Base-by-base conservation (phyloP, 2,329 filamentous ascomycete genomes). In the Phoma sp. region DNA sequence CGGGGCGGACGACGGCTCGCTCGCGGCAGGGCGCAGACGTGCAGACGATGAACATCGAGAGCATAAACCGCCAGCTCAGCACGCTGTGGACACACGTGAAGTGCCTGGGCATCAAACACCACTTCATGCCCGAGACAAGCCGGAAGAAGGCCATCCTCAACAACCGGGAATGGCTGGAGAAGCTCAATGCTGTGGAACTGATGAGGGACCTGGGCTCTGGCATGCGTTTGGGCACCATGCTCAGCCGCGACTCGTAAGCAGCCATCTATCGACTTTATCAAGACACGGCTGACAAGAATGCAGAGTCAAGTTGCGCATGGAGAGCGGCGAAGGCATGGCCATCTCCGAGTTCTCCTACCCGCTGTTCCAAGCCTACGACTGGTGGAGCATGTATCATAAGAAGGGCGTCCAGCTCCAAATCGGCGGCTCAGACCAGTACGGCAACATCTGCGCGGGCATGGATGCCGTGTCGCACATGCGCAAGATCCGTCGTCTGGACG, bases 321-420 rank as follows among this genome's bases (percentile, higher is more conserved):
- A 84, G n/a, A 87, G 87, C 47, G 91, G 91, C 33, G 90, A 95
- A 60, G 96, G 95, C 65, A 93, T 99, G 89, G 96, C 93, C 0
- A 89, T 96, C 66, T 88, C 91, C 32, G 95, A 99, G 72, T 96
- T 99, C 74, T 84, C 87, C 37, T 99, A 99, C 69, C 95, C 96
- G 1, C 78, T 99, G 13, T 85, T 98, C 66, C 95, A 99, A 73
- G 92, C 89, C 22, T 98, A 93, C 89, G 95, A 99, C 73, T 99
- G 93, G 85, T 98, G 91, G 90, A 83, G 90, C 64, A 83, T 98
- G 78, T 96, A 90, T 75, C 82, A 84, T 41, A 80, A 82, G 23
- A 83, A 82, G 46, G 81, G 83, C 42, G 82, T 92, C 8, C 88
- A 93, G 69, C 84, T 98, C 71, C 92, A 99, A 76, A 90, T 99